Base-by-base conservation (phyloP, 768 basidiomycete genomes). In the Trametes cingulata region DNA sequence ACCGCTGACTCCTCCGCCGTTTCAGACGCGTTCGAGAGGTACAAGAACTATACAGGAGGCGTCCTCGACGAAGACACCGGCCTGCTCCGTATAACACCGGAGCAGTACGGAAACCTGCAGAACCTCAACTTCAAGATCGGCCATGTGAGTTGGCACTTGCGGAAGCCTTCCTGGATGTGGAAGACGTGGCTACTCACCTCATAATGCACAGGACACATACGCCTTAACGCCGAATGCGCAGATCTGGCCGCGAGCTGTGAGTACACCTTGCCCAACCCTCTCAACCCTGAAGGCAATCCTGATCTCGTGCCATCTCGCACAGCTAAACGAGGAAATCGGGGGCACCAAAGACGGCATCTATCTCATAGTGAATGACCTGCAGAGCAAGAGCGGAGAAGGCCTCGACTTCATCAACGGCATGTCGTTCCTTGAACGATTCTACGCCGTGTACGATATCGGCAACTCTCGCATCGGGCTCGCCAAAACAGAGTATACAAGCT, bases 141-240 rank as follows among this genome's bases (percentile, higher is more conserved):
- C n/a, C 50, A 27, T 3, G 58, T 64, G 27, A 22, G 62, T 54
- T 15, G 3, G 15, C 27, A 20, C 4, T 40, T n/a, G 19, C 19
- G 6, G 13, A n/a, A 12, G 7, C 24, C 15, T 19, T 10, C 10
- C 4, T 33, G 10, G 4, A 33, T 33, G 29, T 33, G 29, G 29
- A n/a, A n/a, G n/a, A 5, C 29, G 29, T 33, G 10, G 6, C 19
- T 22, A 24, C 36, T 29, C 13, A 14, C 27, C 3, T 13, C 35
- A 20, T 10, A 37, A 73, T 68, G 58, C 40, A 19, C 39, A 63
- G 56, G n/a, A 20, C 2, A 56, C 68, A 2, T 81, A 75, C 58
- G 64, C 70, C 37, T 64, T 82, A 47, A 80, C 75, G 0, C 74
- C 78, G 35, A 77, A 82, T 58, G 79, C 72, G 6, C 76, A 79